Evolutionary conservation across 1,284 basidiomycete genomes (phyloP).

Genomic region (Kalmanozyma brasiliensis): DNA sequence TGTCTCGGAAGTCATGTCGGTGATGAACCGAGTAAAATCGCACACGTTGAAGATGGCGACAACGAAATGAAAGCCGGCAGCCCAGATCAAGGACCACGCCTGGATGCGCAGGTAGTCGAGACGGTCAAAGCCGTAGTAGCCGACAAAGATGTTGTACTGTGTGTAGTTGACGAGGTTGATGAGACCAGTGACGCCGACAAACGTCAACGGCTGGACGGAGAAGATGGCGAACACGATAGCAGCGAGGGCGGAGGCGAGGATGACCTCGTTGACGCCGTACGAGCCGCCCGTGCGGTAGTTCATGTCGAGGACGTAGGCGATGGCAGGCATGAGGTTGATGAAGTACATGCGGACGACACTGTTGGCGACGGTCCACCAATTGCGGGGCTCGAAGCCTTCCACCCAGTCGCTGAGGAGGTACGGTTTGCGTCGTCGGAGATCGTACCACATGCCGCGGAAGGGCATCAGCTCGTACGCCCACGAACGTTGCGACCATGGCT

Average conservation of each 20-base stretch:
- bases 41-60: slow-evolving; percentile 80
- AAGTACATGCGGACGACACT: slow-evolving; percentile 64
- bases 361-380: slow-evolving; percentile 54
- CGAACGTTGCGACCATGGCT: slow-evolving; percentile 63
- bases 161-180: slow-evolving; percentile 68
- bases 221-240: slow-evolving; percentile 90
- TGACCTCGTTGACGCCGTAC: slow-evolving; percentile 89
- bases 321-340: slow-evolving; percentile 79
- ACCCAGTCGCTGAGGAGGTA: slow-evolving; percentile 72
- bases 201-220: slow-evolving; percentile 89
- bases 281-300: slow-evolving; percentile 85
- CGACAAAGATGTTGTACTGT: slow-evolving; percentile 64
- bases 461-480: slow-evolving; percentile 68
- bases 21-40: slow-evolving; percentile 68
- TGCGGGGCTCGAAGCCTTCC: slow-evolving; percentile 46
- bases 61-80: slow-evolving; percentile 89
- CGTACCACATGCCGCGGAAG: slow-evolving; percentile 79
- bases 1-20: slow-evolving; percentile 89
- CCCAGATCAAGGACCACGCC: slow-evolving; percentile 89
- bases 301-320: slow-evolving; percentile 91
- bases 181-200: slow-evolving; percentile 89
- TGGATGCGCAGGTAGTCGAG: slow-evolving; percentile 61
- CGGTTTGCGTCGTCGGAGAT: slow-evolving; percentile 80
- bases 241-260: slow-evolving; percentile 73
- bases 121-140: slow-evolving; percentile 57